Evolutionary conservation across 2,329 filamentous ascomycete genomes (phyloP), one percentile per base, ranked within the genome.

Genomic region (Ilyonectria sp.): DNA sequence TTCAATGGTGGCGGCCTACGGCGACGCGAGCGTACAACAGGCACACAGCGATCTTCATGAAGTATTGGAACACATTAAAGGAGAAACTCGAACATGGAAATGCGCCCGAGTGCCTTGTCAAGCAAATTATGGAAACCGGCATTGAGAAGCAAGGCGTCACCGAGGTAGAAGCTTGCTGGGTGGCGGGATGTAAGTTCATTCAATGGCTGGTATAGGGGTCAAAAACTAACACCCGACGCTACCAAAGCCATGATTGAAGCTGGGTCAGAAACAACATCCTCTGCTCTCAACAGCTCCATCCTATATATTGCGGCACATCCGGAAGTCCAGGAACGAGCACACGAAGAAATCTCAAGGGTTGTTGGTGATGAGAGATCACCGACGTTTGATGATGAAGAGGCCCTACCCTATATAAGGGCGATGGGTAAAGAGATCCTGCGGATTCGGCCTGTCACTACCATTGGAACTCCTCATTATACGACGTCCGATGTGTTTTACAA

Each of bases 341-440:
- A 87, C 70, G 81, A 81, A 21, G 86, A 90, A 71, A 79, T 90
- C 5, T 86, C 88, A 69, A 73, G 78, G 1, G 82, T 88, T 1
- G 79, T 90, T 3, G 87, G 87, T 1, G 69, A 77, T 0, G 61
- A 80, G 11, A 80, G 87, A 2, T 79, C 83, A 10, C 87, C 87
- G 0, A 76, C 74, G 21, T 85, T 84, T 74, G 81, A 84, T 31
- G 87, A 90, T 70, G 79, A 82, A 21, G 76, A 79, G 0, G 76
- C 79, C 3, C 74, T 90, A 9, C 87, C 87, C 0, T 90, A 90
- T 70, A 74, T 89, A 31, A 80, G 82, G 21, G 85, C 85, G 1
- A 80, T 87, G 13, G 82, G 89, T 19, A 89, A 89, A 66, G 89
- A 91, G 68, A 82, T 85, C 1, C 76, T 89, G 10, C 82, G 88